Evolutionary conservation across 306 rosid genomes (phyloP).

Genomic region (Argentina anserina): DNA sequence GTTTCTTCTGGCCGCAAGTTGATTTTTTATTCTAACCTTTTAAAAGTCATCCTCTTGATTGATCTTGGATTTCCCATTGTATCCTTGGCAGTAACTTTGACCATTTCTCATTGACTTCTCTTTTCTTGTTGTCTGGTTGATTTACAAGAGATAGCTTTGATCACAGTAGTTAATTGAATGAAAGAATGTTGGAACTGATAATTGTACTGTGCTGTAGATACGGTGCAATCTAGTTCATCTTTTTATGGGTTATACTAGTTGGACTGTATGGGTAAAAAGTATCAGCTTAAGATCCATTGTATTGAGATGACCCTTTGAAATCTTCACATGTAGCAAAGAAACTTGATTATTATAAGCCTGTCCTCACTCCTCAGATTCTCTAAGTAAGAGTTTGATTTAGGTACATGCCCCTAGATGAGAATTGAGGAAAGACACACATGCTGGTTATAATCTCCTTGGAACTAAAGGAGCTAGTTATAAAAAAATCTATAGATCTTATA

Average conservation of each 20-base stretch:
- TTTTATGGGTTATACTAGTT: slow-evolving; percentile 51
- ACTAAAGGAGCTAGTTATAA: background rate
- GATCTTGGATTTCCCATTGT: slow-evolving; percentile 30
- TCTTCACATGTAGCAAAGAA: slow-evolving; percentile 24
- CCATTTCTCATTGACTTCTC: slow-evolving; percentile 46
- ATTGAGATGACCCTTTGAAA: slow-evolving; percentile 7
- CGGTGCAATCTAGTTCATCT: slow-evolving; percentile 40
- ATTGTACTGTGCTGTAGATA: slow-evolving; percentile 33
- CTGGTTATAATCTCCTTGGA: background rate
- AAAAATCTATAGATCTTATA: background rate
- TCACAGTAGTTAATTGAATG: slow-evolving; percentile 7
- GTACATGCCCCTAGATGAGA: slow-evolving; percentile 15
- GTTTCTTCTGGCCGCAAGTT: slow-evolving; percentile 27
- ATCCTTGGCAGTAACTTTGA: slow-evolving; percentile 45
- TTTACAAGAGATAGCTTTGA: slow-evolving; percentile 34
- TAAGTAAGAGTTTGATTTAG: slow-evolving; percentile 24
- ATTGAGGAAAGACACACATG: background rate
- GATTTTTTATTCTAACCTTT: slow-evolving; percentile 39
- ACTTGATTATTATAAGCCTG: slow-evolving; percentile 24
- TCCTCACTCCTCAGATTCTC: slow-evolving; percentile 25
- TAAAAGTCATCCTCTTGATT: slow-evolving; percentile 34
- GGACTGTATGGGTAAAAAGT: slow-evolving; percentile 47
- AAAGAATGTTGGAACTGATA: slow-evolving; percentile 32
- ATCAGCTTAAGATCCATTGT: slow-evolving; percentile 29
- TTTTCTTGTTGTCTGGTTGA: slow-evolving; percentile 31